phyloP scores from a whole-genome alignment of 345 rosid genomes.

The Linum trigynum region DNA sequence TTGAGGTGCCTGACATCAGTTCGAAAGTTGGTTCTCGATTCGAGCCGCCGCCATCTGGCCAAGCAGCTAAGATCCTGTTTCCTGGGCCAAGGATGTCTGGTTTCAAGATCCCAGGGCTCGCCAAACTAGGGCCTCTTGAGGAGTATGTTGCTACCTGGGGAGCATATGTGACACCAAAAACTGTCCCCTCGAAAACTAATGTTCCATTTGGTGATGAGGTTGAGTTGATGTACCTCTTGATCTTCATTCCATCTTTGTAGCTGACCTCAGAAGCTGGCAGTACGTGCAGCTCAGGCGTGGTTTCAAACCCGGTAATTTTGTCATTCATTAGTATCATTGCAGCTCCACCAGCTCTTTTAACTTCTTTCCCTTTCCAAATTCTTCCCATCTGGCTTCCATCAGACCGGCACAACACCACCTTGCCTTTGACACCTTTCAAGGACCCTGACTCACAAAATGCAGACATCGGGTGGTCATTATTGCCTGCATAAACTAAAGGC shows the following conservation, averaged over 20 bases:
- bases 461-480: neutral
- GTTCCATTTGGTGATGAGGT: slow-evolving; percentile 1
- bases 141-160: slow-evolving; percentile 1
- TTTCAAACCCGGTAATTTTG: neutral
- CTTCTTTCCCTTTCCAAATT: slow-evolving; percentile 1
- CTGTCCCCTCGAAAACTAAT: neutral
- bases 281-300: neutral
- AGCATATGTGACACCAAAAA: neutral
- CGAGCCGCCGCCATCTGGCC: neutral
- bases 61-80: neutral
- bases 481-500: neutral
- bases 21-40: neutral
- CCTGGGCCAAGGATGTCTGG: slow-evolving; percentile 23
- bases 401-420: neutral
- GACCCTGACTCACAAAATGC: neutral
- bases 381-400: neutral
- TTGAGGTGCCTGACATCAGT: neutral
- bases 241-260: neutral
- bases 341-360: neutral
- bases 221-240: slow-evolving; percentile 5
- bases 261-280: slow-evolving; percentile 1
- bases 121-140: slow-evolving; percentile 2
- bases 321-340: neutral
- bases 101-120: slow-evolving; percentile 20
- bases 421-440: neutral